A percentile compares a stretch with the other conserved stretches of the same genome.
These are phyloP conservation scores for Schizochytrium sp. DNA, from an alignment of 108 stramenopile genomes.

Conservation along the genomic window DNA sequence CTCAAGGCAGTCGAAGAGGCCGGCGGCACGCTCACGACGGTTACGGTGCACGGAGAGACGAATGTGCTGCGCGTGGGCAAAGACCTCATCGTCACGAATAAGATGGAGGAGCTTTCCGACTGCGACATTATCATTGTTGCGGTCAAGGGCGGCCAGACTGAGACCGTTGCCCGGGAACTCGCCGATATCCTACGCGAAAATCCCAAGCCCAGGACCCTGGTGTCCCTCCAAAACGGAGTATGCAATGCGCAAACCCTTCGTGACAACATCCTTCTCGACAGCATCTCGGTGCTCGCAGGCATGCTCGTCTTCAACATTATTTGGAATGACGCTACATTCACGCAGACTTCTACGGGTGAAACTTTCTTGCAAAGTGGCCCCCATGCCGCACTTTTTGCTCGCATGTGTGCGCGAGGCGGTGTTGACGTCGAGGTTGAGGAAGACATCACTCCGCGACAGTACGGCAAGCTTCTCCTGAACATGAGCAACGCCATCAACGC, in stretches of 20 bases:
- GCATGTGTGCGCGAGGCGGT: background rate
- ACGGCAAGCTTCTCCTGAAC: background rate
- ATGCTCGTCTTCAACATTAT: background rate
- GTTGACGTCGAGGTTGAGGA: background rate
- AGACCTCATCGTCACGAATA: background rate
- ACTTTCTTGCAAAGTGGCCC: background rate
- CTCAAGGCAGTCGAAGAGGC: background rate
- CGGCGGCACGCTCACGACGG: background rate
- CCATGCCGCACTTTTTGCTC: background rate
- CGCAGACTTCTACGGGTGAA: background rate
- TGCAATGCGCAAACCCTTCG: background rate
- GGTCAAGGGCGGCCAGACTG: background rate
- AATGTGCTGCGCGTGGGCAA: background rate
- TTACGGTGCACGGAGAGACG: background rate
- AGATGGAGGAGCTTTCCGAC: background rate
- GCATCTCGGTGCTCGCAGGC: background rate
- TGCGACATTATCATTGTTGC: background rate
- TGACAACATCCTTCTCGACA: background rate
- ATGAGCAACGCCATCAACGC: conserved; percentile 9
- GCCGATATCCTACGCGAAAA: background rate
- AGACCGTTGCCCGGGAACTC: background rate
- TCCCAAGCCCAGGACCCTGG: background rate
- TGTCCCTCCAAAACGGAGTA: background rate
- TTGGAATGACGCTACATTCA: background rate
- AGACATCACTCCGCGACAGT: background rate